Evolutionary conservation across 257 asterid species (phyloP).

Genomic region (Forsythia suspensa): DNA sequence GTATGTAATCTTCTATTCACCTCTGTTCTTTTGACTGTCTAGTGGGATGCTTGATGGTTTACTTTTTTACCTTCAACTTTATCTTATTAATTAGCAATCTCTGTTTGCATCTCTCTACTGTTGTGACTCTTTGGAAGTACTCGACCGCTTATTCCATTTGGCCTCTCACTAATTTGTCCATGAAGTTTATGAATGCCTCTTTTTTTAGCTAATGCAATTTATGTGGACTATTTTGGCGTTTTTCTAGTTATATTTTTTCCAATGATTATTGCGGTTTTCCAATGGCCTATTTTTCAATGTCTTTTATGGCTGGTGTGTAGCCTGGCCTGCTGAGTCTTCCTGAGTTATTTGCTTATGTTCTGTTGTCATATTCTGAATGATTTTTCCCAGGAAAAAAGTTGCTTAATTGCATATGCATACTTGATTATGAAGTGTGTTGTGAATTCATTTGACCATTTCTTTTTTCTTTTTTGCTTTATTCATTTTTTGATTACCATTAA

Average conservation of each 20-base stretch:
- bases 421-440: not conserved
- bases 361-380: not conserved
- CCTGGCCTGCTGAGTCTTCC: not conserved
- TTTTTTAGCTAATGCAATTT: not conserved
- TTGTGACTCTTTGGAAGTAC: not conserved
- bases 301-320: not conserved
- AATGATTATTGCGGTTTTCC: not conserved
- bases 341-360: not conserved
- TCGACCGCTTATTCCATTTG: not conserved
- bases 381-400: too few relatives aligned
- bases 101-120: not conserved
- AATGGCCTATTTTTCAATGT: not conserved
- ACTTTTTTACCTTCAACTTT: not conserved
- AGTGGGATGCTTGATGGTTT: not conserved
- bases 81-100: not conserved
- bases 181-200: not conserved
- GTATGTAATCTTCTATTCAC: constrained; percentile 43
- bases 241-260: not conserved
- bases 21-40: constrained; percentile 6
- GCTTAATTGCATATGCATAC: not conserved
- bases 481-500: too few relatives aligned
- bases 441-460: not conserved
- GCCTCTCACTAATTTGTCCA: not conserved
- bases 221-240: not conserved
- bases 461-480: too few relatives aligned